Base-by-base conservation (phyloP, 176 grass and related monocot genomes). In the Zea luxurians region DNA sequence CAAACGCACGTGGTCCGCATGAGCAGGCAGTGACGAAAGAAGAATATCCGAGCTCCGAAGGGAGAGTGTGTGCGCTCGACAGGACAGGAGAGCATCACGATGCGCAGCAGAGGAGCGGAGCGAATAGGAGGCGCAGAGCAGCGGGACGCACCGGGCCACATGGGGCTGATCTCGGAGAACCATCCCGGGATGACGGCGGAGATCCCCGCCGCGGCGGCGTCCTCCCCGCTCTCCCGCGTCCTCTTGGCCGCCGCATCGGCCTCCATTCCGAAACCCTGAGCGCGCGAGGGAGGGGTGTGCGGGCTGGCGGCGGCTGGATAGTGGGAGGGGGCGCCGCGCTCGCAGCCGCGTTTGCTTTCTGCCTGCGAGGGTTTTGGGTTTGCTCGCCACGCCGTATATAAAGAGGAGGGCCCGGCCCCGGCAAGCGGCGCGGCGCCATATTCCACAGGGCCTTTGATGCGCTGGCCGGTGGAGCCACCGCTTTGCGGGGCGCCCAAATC, bases 161-260 rank as follows among this genome's bases (percentile, higher is more conserved):
- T 89, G 70, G 95, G 87, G 83, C 89, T 92, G 35, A 98, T 98
- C 91, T 98, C 91, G 21, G 95, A 98, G 95, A 98, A 98, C 95
- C 95, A 98, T 2, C 95, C 95, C 8, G 89, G 88, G 55, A 94
- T 94, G 47, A 98, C 88, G 42, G 95, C 85, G 50, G 95, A 98
- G 87, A 98, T 88, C 52, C 95, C 88, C 54, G 86, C 83, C 83
- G 62, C 81, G 11, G 80, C 68, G 7, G 61, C 75, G 40, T 27
- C 61, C 4, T 6, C 42, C 5, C 12, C 63, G 63, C 44, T 77
- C 48, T 88, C 89, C 70, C 80, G 80, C 42, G 80, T 80, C 81
- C 73, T 86, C 78, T 83, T 90, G 41, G 64, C 74, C 69, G 67
- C 89, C 38, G 64, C 78, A 17, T 91, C 85, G 18, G 66, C 75